phyloP scores from a whole-genome alignment of 805 yeast species.

The Clavispora carvajalis region DNA sequence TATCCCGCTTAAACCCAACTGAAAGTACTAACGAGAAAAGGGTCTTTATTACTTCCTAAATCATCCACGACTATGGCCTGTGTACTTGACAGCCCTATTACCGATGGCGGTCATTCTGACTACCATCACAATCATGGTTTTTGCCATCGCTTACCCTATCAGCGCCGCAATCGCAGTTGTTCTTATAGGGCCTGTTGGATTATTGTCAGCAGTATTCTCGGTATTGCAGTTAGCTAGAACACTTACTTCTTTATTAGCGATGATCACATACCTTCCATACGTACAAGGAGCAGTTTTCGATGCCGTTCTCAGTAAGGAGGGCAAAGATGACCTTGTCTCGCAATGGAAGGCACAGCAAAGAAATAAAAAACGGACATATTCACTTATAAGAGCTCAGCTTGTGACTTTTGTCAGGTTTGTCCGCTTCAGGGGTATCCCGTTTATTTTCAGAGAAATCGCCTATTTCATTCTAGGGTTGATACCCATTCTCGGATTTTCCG shows the following conservation, averaged over 20 bases:
- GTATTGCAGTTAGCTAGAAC: slow-evolving; percentile 39
- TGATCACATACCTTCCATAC: slow-evolving; percentile 41
- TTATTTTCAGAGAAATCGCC: slow-evolving; percentile 26
- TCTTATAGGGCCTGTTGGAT: slow-evolving; percentile 48
- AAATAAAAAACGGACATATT: slow-evolving; percentile 21
- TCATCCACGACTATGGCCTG: slow-evolving; percentile 43
- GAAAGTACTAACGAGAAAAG: slow-evolving; percentile 4
- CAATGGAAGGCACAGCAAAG: slow-evolving; percentile 31
- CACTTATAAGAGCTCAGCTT: slow-evolving; percentile 22
- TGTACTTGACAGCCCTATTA: slow-evolving; percentile 36
- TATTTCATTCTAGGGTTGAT: slow-evolving; percentile 40
- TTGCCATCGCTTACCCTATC: slow-evolving; percentile 39
- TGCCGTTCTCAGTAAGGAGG: slow-evolving; percentile 41
- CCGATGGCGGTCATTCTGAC: slow-evolving; percentile 42
- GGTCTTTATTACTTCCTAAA: slow-evolving; percentile 12
- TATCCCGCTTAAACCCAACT: background rate
- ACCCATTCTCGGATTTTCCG: slow-evolving; percentile 57
- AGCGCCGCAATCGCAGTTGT: slow-evolving; percentile 24
- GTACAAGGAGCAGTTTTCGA: slow-evolving; percentile 46
- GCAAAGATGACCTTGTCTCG: slow-evolving; percentile 40
- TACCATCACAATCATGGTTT: slow-evolving; percentile 30
- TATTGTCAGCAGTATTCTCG: slow-evolving; percentile 41
- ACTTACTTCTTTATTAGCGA: slow-evolving; percentile 38
- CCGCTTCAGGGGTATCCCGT: slow-evolving; percentile 36
- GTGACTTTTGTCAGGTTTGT: slow-evolving; percentile 31